These are phyloP conservation scores for Tetrapyrgos nigripes DNA, from an alignment of 1,284 basidiomycete genomes.

Conservation along the genomic window DNA sequence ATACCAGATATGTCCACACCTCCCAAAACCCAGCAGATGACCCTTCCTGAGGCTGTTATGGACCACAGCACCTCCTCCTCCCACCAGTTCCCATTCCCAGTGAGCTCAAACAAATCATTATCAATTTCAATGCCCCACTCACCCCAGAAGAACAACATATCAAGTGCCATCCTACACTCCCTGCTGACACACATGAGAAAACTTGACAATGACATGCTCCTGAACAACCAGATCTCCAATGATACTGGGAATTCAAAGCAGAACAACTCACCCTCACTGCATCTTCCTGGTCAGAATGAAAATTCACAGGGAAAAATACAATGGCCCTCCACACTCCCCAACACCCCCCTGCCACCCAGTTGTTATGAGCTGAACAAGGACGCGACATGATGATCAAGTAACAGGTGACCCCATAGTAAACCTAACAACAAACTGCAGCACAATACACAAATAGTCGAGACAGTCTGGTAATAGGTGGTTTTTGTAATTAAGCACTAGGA, in stretches of 20 bases:
- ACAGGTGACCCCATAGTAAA: too few species aligned
- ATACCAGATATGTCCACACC: constrained; percentile 31
- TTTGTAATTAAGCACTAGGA: too few species aligned
- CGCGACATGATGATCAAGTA: too few species aligned
- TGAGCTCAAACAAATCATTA: constrained; percentile 30
- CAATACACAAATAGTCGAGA: too few species aligned
- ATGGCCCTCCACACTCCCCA: background rate
- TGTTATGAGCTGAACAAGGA: too few species aligned
- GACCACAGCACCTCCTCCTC: constrained; percentile 32
- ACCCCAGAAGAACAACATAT: constrained; percentile 14
- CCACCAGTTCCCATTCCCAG: constrained; percentile 37
- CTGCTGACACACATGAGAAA: background rate
- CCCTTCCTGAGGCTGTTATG: constrained; percentile 44
- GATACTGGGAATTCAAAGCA: background rate
- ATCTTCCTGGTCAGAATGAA: background rate
- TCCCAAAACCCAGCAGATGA: constrained; percentile 45
- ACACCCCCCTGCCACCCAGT: background rate
- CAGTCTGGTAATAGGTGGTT: too few species aligned
- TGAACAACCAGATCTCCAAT: background rate
- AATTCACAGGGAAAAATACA: background rate
- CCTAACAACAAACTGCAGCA: too few species aligned
- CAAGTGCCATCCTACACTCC: background rate
- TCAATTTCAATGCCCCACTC: constrained; percentile 29
- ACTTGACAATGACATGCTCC: background rate
- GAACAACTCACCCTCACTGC: background rate